Evolutionary conservation across 2,329 filamentous ascomycete species (phyloP), one percentile per base, ranked within the genome.

Genomic region (Diaporthe eres): DNA sequence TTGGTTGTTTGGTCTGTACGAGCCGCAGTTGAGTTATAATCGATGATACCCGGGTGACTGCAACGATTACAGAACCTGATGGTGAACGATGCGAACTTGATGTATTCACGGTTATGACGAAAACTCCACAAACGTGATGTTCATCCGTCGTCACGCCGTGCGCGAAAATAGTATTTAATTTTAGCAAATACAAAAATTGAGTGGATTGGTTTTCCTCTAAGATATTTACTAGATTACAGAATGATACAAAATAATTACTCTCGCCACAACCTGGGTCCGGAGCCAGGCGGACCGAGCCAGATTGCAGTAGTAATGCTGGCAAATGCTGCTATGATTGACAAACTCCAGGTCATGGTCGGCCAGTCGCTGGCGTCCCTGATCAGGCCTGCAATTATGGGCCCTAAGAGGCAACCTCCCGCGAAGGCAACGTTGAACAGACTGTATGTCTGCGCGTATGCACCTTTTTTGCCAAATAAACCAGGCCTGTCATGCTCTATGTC

Each of bases 291-390:
- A n/a, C 63, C 44, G 12, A 67, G 44, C 44, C 63, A 67, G 44
- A 67, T 2, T 31, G 63, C 28, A 3, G 44, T 51, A 37, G 63
- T 67, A 67, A 51, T 67, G 63, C 44, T 67, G 28, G 44, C 10
- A 51, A 67, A 34, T 6, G 63, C 44, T 51, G 63, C 63, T 67
- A 51, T 67, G 63, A 51, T 51, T 17, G 63, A 67, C 25, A 67
- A n/a, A 37, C 63, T 67, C 63, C 63, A 67, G 44, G 63, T 51
- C 63, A 51, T 67, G 44, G 63, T 67, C 44, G 44, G 28, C 44
- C 44, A 67, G 63, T 67, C 63, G 17, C 44, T 67, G 44, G 63
- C 63, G 13, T 67, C 63, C 28, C 44, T 51, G 37, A 67, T 67
- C 44, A 67, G 22, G 10, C 44, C 63, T 10, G 63, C 63, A 25